Percentiles rank a stretch among this genome's conserved stretches.
Conservation (phyloP, 2,329 filamentous ascomycete genomes). For the Colletotrichum horii region DNA sequence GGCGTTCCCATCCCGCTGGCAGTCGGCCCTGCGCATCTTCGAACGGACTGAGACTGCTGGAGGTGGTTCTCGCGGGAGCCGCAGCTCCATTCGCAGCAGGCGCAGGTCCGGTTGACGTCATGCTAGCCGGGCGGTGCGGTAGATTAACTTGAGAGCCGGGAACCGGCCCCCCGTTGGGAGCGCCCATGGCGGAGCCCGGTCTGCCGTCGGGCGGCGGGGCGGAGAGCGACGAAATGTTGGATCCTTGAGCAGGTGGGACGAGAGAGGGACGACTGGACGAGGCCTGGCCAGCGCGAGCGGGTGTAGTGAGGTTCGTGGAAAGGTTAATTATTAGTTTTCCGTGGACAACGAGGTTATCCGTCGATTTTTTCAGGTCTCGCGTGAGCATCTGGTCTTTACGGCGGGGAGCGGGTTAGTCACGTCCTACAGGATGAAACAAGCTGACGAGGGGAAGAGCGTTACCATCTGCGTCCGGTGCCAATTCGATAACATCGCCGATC, state of each 20-base stretch:
- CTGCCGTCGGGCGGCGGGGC: constrained; percentile 51
- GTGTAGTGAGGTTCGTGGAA: constrained; percentile 83
- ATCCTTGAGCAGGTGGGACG: constrained; percentile 43
- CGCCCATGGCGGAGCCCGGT: constrained; percentile 59
- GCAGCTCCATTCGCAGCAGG: constrained; percentile 37
- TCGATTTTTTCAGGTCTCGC: constrained; percentile 94
- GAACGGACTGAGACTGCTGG: constrained; percentile 78
- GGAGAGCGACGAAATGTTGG: constrained; percentile 49
- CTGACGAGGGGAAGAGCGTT: constrained; percentile 36
- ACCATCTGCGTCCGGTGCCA: constrained; percentile 92
- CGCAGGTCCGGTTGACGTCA: constrained; percentile 36
- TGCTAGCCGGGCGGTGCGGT: constrained; percentile 53
- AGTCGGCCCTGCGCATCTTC: constrained; percentile 94
- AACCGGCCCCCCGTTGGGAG: constrained; percentile 47
- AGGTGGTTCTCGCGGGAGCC: constrained; percentile 32
- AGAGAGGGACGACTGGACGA: constrained; percentile 53
- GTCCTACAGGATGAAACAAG: constrained; percentile 17
- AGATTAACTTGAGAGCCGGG: constrained; percentile 46
- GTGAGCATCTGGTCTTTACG: constrained; percentile 96
- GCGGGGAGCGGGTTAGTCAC: constrained; percentile 29
- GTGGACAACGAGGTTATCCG: constrained; percentile 96
- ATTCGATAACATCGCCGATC: constrained; percentile 91
- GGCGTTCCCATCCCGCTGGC: constrained; percentile 92
- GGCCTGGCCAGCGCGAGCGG: constrained; percentile 59
- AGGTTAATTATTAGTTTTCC: constrained; percentile 97